Evolutionary conservation across 2,329 filamentous ascomycete species (phyloP), one percentile per base, ranked within the genome.

Genomic region (Alternaria incomplexa): DNA sequence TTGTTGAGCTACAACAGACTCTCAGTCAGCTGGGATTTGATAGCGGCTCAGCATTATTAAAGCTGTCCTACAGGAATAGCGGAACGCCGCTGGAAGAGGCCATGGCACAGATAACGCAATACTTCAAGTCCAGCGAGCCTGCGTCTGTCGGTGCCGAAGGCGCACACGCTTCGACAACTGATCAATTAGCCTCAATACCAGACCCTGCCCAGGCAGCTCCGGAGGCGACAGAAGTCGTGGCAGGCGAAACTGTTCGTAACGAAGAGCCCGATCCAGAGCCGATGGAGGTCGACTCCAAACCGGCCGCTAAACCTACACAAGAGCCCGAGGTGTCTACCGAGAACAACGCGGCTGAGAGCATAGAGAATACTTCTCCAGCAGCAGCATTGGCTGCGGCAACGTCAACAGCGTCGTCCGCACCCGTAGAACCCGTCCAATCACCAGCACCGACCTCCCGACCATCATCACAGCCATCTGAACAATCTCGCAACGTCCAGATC

Each of bases 1-100:
- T 98, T 72, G 84, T 85, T 17, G 94, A 96, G 73, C 86, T 98
- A 61, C 93, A 97, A 78, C 97, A 97, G 84, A 94, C 93, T 1
- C 81, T 99, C 48, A 90, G 89, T 6, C 93, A 97, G 77, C 83
- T 98, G 17, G 96, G 96, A 0, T 90, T 96, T 73, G 96, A 94
- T 76, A 90, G 88, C 51, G 95, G 96, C 6, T 95, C 87, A 73
- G 90, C 92, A 5, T 82, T 97, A 58, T 85, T 99, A 58, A 87
- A 92, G 61, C 81, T 99, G 63, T 89, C 85, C 32, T 98, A 95
- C 81, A 89, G 87, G 75, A 86, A 86, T 66, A 96, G 92, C 7
- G 89, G 91, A 12, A 88, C 88, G 76, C 93, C 93, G 3, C 81
- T 98, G 26, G 92, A 93, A 69, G 91, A 95, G 66, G 95, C 95